Evolutionary conservation across 163 green algal genomes (phyloP).

Genomic region (Picocystis sp.): DNA sequence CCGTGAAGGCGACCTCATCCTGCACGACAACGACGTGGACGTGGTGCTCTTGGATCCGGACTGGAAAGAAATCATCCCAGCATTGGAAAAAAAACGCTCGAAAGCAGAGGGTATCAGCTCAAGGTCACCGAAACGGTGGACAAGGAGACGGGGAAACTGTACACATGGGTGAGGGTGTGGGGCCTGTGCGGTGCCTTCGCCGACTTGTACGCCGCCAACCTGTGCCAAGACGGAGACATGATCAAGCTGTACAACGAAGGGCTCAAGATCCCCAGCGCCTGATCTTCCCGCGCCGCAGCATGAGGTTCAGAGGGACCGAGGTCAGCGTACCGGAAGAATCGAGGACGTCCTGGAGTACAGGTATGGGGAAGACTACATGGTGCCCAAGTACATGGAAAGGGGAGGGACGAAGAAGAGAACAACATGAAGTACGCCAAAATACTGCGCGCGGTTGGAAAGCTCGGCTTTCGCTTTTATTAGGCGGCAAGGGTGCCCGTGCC

Average conservation of each 20-base stretch:
- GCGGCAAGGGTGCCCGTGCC: too few species aligned
- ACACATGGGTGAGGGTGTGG: too few species aligned
- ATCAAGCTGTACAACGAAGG: neutral
- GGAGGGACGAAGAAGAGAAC: conserved; percentile 17
- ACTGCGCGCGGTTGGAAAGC: conserved; percentile 12
- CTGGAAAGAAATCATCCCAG: conserved; percentile 8
- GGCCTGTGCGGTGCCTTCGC: too few species aligned
- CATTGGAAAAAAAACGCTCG: conserved; percentile 8
- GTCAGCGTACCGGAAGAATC: conserved; percentile 15
- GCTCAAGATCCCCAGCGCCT: neutral
- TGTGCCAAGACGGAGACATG: too few species aligned
- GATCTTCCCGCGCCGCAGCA: neutral
- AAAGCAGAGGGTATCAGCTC: too few species aligned
- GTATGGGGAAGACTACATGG: conserved; percentile 19
- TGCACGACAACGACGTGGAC: conserved; percentile 26
- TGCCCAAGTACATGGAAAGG: conserved; percentile 28
- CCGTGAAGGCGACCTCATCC: conserved; percentile 20
- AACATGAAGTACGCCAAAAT: conserved; percentile 17
- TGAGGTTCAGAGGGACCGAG: conserved; percentile 1
- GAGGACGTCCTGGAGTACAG: conserved; percentile 13
- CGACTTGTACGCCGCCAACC: too few species aligned
- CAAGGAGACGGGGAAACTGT: too few species aligned
- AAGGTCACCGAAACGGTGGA: too few species aligned
- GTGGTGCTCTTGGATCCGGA: conserved; percentile 20
- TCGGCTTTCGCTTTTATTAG: conserved; percentile 12